Base-by-base conservation (phyloP, 2,329 filamentous ascomycete genomes). In the Westerdykella aurantiaca region DNA sequence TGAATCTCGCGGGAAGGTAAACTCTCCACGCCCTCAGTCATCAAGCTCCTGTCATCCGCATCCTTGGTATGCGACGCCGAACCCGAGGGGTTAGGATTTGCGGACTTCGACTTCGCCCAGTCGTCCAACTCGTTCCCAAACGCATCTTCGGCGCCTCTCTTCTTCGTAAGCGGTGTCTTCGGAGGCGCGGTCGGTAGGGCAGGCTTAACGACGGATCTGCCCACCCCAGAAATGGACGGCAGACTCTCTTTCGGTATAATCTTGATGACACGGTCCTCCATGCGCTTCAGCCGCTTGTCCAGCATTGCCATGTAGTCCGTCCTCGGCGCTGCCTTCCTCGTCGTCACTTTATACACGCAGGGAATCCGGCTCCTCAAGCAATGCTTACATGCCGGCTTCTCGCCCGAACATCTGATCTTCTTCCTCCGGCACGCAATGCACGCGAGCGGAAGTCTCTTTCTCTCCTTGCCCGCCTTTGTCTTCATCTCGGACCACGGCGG, bases 231-330 rank as follows among this genome's bases (percentile, higher is more conserved):
- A 46, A 84, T 75, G 21, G 80, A 73, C 34, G 85, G 82, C 50
- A 87, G 78, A 51, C 94, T 89, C 34, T 88, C 80, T 62, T 91
- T 95, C 0, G 93, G 91, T 22, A 97, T 85, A 46, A 91, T 85
- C 66, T 95, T 95, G 70, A 97, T 94, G 50, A 97, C 93, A 44
- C 91, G 84, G 60, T 97, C 91, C 68, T 98, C 93, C 93, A 97
- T 97, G 45, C 91, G 79, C 73, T 95, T 96, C 53, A 97, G 69
- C 42, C 93, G 80, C 70, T 95, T 96, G 70, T 97, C 93, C 57
- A 97, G 72, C 89, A 97, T 97, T 34, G 90, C 89, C 93, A 97
- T 97, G 68, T 97, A 97, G 68, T 97, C 93, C 14, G 93, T 97
- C 41, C 93, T 79, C 2, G 93, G 93, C 3, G 90, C 89, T 1